Conservation (phyloP, 1,284 basidiomycete species). For the Ceratorhiza oryzae-sativae region DNA sequence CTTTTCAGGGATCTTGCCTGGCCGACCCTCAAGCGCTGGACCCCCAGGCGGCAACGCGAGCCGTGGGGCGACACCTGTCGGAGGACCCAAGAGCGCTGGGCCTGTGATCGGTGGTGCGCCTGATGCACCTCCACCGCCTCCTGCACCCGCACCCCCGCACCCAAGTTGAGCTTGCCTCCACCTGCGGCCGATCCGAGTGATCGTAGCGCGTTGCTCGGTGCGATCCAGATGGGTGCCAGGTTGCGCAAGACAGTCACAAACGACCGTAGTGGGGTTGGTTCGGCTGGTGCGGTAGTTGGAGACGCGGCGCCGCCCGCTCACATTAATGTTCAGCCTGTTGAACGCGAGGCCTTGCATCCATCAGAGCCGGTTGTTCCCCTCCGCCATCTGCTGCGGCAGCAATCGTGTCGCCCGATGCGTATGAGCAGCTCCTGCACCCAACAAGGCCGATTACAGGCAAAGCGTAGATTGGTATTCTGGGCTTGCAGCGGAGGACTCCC, state of each 20-base stretch:
- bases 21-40: constrained; percentile 38
- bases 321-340: constrained; percentile 59
- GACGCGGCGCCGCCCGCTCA: constrained; percentile 77
- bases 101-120: neutral
- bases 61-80: constrained; percentile 38
- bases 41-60: constrained; percentile 37
- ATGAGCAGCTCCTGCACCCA: constrained; percentile 18
- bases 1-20: constrained; percentile 70
- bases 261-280: constrained; percentile 76
- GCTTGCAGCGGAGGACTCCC: constrained; percentile 74
- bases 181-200: constrained; percentile 57
- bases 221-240: constrained; percentile 82
- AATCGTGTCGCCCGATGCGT: constrained; percentile 1
- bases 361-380: constrained; percentile 45
- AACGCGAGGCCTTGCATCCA: constrained; percentile 53
- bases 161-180: constrained; percentile 51
- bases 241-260: constrained; percentile 83
- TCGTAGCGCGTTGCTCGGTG: constrained; percentile 74
- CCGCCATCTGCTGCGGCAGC: constrained; percentile 37
- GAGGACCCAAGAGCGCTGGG: constrained; percentile 45
- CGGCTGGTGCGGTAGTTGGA: constrained; percentile 78
- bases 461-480: constrained; percentile 92
- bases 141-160: constrained; percentile 51
- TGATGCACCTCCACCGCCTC: constrained; percentile 51
- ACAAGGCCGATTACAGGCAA: constrained; percentile 66